Percentiles rank a stretch among this genome's conserved stretches.
These are phyloP conservation scores for Aristolochia contorta DNA, from an alignment of 164 flowering plant species.

Conservation along the genomic window DNA sequence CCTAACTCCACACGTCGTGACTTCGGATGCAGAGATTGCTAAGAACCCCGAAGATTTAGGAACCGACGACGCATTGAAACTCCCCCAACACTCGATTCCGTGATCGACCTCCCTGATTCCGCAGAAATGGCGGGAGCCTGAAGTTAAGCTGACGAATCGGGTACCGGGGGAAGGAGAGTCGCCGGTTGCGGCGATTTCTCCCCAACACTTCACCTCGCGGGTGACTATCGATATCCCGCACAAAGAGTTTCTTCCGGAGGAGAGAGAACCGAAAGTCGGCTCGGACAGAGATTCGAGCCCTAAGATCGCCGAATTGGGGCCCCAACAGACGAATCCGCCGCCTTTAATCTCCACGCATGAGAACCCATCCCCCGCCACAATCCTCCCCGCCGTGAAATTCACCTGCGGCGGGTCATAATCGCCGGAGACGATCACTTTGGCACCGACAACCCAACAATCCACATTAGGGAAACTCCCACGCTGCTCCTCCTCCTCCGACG, in stretches of 20 bases:
- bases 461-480: slow-evolving; percentile 41
- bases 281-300: slow-evolving; percentile 20
- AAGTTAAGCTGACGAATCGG: slow-evolving; percentile 48
- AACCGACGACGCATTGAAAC: slow-evolving; percentile 38
- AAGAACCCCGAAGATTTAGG: slow-evolving; percentile 65
- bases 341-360: slow-evolving; percentile 55
- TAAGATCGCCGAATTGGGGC: slow-evolving; percentile 39
- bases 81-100: slow-evolving; percentile 84
- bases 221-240: slow-evolving; percentile 53
- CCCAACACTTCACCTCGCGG: slow-evolving; percentile 64
- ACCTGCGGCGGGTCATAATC: slow-evolving; percentile 18
- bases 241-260: slow-evolving; percentile 32
- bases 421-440: slow-evolving; percentile 4
- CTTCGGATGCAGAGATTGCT: slow-evolving; percentile 68
- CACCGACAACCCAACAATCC: slow-evolving; percentile 68
- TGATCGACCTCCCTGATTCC: slow-evolving; percentile 74
- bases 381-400: slow-evolving; percentile 18
- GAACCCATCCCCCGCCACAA: slow-evolving; percentile 81
- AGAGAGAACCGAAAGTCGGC: slow-evolving; percentile 20
- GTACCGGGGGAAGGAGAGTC: slow-evolving; percentile 23
- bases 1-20: slow-evolving; percentile 62
- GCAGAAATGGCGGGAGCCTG: slow-evolving; percentile 68
- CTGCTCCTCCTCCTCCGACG: too few relatives aligned
- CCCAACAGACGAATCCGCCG: slow-evolving; percentile 68
- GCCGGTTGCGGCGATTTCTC: slow-evolving; percentile 16